These are phyloP conservation scores for Pelargonium cotyledonis DNA, from an alignment of 441 rosid genomes.

Conservation along the genomic window DNA sequence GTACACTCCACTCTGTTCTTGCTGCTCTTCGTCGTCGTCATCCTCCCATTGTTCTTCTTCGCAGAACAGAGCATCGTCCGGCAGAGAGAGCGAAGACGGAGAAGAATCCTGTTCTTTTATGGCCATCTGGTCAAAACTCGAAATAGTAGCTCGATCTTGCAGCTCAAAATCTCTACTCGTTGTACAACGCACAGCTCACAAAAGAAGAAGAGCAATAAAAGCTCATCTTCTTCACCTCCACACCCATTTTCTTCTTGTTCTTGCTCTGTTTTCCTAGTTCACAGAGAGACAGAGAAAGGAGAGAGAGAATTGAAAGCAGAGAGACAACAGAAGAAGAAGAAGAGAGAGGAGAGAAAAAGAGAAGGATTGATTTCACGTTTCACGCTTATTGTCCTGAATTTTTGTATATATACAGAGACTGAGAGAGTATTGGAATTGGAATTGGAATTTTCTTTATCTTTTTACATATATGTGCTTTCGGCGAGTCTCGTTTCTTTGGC, in stretches of 20 bases:
- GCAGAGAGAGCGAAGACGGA: conserved; percentile 23
- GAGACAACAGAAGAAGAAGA: not conserved
- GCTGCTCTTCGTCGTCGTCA: conserved; percentile 30
- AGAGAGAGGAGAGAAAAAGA: conserved; percentile 18
- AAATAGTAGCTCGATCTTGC: no score
- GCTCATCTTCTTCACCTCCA: not conserved
- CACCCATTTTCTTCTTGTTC: not conserved
- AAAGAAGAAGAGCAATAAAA: not conserved
- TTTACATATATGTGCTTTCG: not conserved
- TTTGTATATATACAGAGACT: conserved; percentile 7
- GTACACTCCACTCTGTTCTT: not conserved
- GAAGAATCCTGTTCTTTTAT: conserved; percentile 31
- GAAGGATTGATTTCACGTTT: conserved; percentile 34
- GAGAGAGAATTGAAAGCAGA: not conserved
- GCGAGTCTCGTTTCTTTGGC: not conserved
- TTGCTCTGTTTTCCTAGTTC: not conserved
- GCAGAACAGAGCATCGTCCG: conserved; percentile 59
- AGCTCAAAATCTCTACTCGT: no score
- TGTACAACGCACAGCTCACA: no score
- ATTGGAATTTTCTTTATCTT: not conserved
- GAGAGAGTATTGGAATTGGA: not conserved
- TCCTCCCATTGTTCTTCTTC: conserved; percentile 70
- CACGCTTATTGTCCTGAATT: conserved; percentile 21
- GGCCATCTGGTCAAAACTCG: no score
- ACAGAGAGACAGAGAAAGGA: not conserved